Evolutionary conservation across 2,329 filamentous ascomycete genomes (phyloP).

Genomic region (Didymella exigua): DNA sequence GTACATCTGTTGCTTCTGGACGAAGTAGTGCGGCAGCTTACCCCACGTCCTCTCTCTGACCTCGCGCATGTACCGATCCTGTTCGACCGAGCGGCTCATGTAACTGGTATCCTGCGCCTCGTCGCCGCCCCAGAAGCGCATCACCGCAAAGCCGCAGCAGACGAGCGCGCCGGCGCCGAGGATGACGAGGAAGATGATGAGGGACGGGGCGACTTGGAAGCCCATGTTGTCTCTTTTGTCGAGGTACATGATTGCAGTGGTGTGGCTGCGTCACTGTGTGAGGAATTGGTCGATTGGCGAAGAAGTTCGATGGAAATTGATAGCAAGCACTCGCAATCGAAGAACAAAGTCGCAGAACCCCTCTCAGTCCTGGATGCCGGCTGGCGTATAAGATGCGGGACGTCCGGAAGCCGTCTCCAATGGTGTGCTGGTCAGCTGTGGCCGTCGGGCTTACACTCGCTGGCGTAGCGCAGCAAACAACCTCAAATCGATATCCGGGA

Average conservation of each 20-base stretch:
- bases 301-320: background rate
- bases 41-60: constrained; percentile 35
- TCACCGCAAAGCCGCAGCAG: constrained; percentile 28
- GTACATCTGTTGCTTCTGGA: background rate
- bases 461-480: background rate
- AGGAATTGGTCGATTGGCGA: background rate
- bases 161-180: constrained; percentile 32
- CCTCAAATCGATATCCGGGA: background rate
- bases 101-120: constrained; percentile 8
- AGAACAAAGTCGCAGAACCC: constrained; percentile 3
- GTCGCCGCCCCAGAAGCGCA: constrained; percentile 25
- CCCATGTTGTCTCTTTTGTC: constrained; percentile 36
- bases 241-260: constrained; percentile 18
- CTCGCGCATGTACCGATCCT: constrained; percentile 44
- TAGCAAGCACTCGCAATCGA: background rate
- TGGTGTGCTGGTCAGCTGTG: constrained; percentile 1
- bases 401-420: constrained; percentile 9
- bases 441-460: constrained; percentile 12
- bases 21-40: constrained; percentile 17
- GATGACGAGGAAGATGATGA: constrained; percentile 41
- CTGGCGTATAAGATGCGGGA: constrained; percentile 9
- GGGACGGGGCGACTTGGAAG: constrained; percentile 30
- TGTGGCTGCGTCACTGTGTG: background rate
- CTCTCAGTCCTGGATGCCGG: background rate
- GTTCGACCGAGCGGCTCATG: constrained; percentile 26